phyloP scores from a whole-genome alignment of 495 filamentous ascomycete genomes.

The Tetracladium marchalianum region DNA sequence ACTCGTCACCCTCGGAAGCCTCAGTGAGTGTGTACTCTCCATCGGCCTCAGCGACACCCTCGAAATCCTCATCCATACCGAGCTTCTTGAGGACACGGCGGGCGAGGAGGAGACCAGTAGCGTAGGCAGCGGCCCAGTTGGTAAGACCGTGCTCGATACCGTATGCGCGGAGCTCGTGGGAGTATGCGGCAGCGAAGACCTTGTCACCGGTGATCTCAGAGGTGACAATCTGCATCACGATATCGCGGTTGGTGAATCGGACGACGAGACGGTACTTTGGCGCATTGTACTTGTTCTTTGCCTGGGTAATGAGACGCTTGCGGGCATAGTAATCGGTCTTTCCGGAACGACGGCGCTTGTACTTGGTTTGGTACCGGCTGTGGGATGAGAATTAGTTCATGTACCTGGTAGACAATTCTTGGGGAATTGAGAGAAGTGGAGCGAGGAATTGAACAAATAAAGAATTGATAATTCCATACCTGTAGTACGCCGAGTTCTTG shows the following conservation, averaged over 20 bases:
- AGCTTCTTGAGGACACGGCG: conserved; percentile 96
- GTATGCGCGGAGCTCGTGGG: conserved; percentile 94
- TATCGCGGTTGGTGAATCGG: conserved; percentile 99
- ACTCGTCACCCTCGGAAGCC: conserved; percentile 72
- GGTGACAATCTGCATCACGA: conserved; percentile 93
- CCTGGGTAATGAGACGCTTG: conserved; percentile 98
- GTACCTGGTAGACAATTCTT: neutral
- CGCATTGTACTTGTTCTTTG: conserved; percentile 99
- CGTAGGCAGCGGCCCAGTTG: conserved; percentile 99
- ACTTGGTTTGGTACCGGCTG: conserved; percentile 99
- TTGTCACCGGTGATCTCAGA: conserved; percentile 98
- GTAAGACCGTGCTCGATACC: conserved; percentile 96
- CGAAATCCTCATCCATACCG: conserved; percentile 80
- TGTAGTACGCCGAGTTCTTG: conserved; percentile 97
- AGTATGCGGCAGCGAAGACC: conserved; percentile 86
- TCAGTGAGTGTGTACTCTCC: conserved; percentile 93
- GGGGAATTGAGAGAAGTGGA: conserved; percentile 10
- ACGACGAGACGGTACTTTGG: conserved; percentile 99
- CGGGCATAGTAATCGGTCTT: conserved; percentile 99
- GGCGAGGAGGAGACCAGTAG: conserved; percentile 91
- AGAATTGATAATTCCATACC: conserved; percentile 42
- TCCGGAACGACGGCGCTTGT: conserved; percentile 89
- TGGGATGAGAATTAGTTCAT: conserved; percentile 18
- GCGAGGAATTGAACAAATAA: neutral
- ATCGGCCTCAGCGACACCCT: conserved; percentile 86